Evolutionary conservation across 2,329 filamentous ascomycete genomes (phyloP), one percentile per base, ranked within the genome.

Genomic region (Beauveria brongniartii): DNA sequence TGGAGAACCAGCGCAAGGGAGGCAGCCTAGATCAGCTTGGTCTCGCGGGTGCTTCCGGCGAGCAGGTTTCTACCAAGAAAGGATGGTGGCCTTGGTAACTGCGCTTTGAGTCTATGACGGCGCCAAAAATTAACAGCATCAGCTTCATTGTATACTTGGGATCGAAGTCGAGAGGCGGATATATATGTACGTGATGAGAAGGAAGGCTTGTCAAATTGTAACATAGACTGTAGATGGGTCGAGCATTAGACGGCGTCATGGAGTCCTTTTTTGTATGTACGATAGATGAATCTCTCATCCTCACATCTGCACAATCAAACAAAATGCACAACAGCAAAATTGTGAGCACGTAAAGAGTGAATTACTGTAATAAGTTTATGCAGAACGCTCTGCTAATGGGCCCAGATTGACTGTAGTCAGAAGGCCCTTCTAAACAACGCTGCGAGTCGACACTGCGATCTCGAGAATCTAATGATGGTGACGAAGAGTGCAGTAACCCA

Each of bases 21-120:
- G 82, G 81, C 1, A 76, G 75, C 55, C 68, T 84, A 50, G 81
- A 84, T 65, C 77, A 77, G 61, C 63, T 83, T 3, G 81, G 80
- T 0, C 67, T 78, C 34, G 73, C 76, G 37, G 66, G 67, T 24
- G 67, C 60, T 37, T 64, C 62, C 37, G 65, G 63, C 62, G 63
- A 63, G 22, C 68, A 66, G 64, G 61, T 68, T 40, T 56, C 69
- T 1, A 67, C 71, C 52, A 81, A 80, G 74, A 82, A 80, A 72
- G 74, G 78, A 24, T 79, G 80, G 76, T 81, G 77, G 75, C 71
- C 70, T 7, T 76, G 71, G 72, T 75, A 64, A 34, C 69, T 54
- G 41, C 5, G 8, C 12, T 34, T 18, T 18, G 30, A 24, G 41
- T 9, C 24, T 14, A 16, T 22, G 37, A 40, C 6, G 40, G 3